Base-by-base conservation (phyloP, 2,329 filamentous ascomycete genomes). In the Triangularia verruculosa region DNA sequence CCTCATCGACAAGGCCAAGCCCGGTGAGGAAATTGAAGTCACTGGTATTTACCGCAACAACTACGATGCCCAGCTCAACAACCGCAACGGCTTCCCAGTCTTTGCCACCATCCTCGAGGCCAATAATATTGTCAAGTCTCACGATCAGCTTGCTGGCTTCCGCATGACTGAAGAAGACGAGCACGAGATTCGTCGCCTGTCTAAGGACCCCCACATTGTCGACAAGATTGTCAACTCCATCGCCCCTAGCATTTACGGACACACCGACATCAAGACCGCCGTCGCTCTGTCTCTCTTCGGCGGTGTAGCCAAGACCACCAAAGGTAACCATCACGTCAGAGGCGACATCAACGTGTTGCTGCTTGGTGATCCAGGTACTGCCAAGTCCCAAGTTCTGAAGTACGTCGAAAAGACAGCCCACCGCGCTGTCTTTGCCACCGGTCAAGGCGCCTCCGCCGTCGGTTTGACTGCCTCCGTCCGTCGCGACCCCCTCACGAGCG, bases 351-450 rank as follows among this genome's bases (percentile, higher is more conserved):
- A 99, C 74, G 92, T 99, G 3, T 84, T 99, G 5, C 87, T 99
- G 1, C 89, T 99, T 11, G 95, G 95, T 79, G 95, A 99, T 72
- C 95, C 95, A 0, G 95, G 95, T 81, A 99, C 95, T 1, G 95
- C 95, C 71, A 99, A 99, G 77, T 99, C 95, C 0, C 95, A 99
- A 76, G 88, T 98, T 13, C 85, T 99, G 66, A 99, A 99, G 77
- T 99, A 97, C 74, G 90, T 97, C 12, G 95, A 99, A 77, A 97
- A 97, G 82, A 97, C 94, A 4, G 95, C 95, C 0, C 95, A 98
- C 73, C 88, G 95, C 64, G 95, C 95, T 20, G 95, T 99, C 30
- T 99, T 99, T 75, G 95, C 95, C 3, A 99, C 95, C 1, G 95
- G 95, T 73, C 95, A 99, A 78, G 95, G 95, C 78, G 95, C 95